Conservation (phyloP, 768 basidiomycete genomes). For the Pulveroboletus ravenelii region DNA sequence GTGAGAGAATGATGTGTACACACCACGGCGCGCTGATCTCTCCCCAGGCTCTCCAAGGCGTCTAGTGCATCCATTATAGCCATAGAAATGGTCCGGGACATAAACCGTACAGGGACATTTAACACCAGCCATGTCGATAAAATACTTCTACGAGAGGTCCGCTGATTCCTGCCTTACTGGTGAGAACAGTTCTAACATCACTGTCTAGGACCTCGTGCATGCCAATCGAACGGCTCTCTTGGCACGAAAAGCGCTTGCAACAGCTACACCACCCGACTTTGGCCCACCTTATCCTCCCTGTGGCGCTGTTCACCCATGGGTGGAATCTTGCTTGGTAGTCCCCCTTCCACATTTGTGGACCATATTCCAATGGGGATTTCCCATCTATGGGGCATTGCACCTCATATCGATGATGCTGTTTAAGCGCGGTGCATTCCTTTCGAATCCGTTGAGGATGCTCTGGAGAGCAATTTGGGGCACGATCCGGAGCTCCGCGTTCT, state of each 20-base stretch:
- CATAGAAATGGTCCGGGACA: constrained; percentile 55
- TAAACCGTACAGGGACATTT: constrained; percentile 55
- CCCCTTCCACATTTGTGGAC: constrained; percentile 58
- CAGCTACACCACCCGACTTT: constrained; percentile 35
- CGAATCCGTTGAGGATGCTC: constrained; percentile 64
- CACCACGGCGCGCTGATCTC: neutral
- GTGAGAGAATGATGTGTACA: constrained; percentile 35
- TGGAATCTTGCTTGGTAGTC: constrained; percentile 46
- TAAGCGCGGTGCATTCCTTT: constrained; percentile 60
- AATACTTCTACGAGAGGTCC: constrained; percentile 46
- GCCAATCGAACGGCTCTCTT: constrained; percentile 48
- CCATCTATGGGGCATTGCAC: constrained; percentile 85
- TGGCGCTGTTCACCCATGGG: constrained; percentile 72
- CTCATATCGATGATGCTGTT: constrained; percentile 84
- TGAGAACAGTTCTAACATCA: neutral
- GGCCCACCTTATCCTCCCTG: constrained; percentile 58
- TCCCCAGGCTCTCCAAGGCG: constrained; percentile 68
- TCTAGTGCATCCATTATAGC: constrained; percentile 56
- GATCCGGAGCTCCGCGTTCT: constrained; percentile 78
- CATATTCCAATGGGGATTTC: constrained; percentile 84
- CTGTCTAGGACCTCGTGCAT: constrained; percentile 49
- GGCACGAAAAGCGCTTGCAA: constrained; percentile 36
- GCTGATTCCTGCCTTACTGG: constrained; percentile 7
- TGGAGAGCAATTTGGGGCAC: constrained; percentile 66
- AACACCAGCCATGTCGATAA: constrained; percentile 54